Percentiles rank a stretch among this genome's conserved stretches.
These are phyloP conservation scores for Orbilia oligospora DNA, from an alignment of 2,329 filamentous ascomycete genomes.

Conservation along the genomic window DNA sequence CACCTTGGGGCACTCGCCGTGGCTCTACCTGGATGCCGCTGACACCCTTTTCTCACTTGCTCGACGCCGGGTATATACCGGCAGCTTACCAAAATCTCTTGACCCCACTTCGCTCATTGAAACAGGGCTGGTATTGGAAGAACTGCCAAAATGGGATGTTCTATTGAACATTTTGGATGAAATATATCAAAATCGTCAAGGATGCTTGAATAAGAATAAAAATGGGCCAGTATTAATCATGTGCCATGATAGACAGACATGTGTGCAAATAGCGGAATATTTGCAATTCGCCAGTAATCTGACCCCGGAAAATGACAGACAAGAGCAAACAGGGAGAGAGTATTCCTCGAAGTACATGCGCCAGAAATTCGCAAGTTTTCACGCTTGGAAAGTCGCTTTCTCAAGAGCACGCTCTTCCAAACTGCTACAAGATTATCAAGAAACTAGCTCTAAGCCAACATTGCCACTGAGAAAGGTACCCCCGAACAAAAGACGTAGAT, in stretches of 20 bases:
- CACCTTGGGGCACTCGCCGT: constrained; percentile 89
- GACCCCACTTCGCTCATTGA: constrained; percentile 75
- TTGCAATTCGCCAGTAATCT: constrained; percentile 89
- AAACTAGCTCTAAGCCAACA: constrained; percentile 60
- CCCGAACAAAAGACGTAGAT: constrained; percentile 85
- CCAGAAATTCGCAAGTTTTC: constrained; percentile 85
- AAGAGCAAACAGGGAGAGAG: not conserved
- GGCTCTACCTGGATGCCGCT: constrained; percentile 95
- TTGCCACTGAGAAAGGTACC: constrained; percentile 70
- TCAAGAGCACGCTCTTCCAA: constrained; percentile 77
- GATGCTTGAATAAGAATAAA: constrained; percentile 84
- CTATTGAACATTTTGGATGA: constrained; percentile 92
- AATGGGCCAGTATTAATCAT: constrained; percentile 95
- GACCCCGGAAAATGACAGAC: constrained; percentile 68
- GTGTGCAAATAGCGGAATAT: constrained; percentile 89
- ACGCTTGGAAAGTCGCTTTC: constrained; percentile 92
- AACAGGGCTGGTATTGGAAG: constrained; percentile 81
- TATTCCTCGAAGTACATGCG: constrained; percentile 73
- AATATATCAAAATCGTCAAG: constrained; percentile 90
- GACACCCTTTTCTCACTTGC: constrained; percentile 94
- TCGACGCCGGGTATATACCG: constrained; percentile 86
- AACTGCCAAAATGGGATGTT: constrained; percentile 92
- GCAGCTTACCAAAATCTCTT: constrained; percentile 75
- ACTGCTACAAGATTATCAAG: constrained; percentile 59
- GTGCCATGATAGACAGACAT: constrained; percentile 90